Base-by-base conservation (phyloP, 108 stramenopile genomes). In the Skeletonema tropicum region DNA sequence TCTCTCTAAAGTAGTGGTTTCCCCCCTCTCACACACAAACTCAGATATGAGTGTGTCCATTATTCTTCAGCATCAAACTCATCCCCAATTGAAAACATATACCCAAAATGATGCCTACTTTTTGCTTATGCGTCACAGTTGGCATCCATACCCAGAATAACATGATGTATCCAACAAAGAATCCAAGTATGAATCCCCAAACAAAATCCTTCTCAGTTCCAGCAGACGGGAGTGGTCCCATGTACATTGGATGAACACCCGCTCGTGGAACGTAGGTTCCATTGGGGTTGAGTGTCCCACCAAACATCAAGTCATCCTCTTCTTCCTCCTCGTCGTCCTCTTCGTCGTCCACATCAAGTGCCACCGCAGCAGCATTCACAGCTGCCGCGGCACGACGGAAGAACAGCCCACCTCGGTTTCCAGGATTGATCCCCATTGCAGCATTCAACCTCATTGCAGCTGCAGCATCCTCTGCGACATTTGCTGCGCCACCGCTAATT, bases 71-170 rank as follows among this genome's bases (percentile, higher is more conserved):
- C 23, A 55, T 55, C 60, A 91, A 58, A 74, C 84, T 86, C 76
- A 95, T 36, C 19, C 66, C 78, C 76, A 95, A 74, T 73, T 95
- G 90, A 36, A 89, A 82, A 19, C 80, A 82, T 48, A 97, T 93
- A 6, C 97, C 97, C 13, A 88, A 83, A 59, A 98, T 67, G 60
- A 98, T 97, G 17, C 97, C 97, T 17, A 96, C 61, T 74, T 97
- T 98, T 80, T 97, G 97, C 70, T 85, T 88, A 66, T 95, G 95
- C 7, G 95, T 88, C 9, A 97, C 92, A 12, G 92, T 86, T 7
- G 91, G 92, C 88, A 95, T 95, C 96, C 96, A 98, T 29, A 96
- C 89, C 95, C 95, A 98, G 52, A 97, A 79, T 32, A 98, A 74
- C 90, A 97, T 94, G 31, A 97, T 80, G 48, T 92, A 91, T 23